Percentiles rank a stretch among this genome's conserved stretches.
Evolutionary conservation across 495 filamentous ascomycete species (phyloP).

Genomic region (Xylaria cubensis): DNA sequence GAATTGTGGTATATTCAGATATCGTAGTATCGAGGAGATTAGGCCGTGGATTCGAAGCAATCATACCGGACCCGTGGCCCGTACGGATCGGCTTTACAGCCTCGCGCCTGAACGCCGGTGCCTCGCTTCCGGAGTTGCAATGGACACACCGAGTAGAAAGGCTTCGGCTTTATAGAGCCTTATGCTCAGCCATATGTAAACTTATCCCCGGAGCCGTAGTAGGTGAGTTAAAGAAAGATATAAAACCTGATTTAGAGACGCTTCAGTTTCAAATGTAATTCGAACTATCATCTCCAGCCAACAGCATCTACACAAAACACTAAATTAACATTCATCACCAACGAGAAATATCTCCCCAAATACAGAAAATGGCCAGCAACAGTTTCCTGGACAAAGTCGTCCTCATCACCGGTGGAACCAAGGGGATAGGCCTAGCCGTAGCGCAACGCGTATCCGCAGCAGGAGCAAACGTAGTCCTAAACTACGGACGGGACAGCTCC

Average conservation of each 20-base stretch:
- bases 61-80: background rate
- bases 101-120: background rate
- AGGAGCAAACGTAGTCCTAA: conserved; percentile 68
- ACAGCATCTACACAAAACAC: background rate
- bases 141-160: background rate
- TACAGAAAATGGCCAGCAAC: conserved; percentile 5
- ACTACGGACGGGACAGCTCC: conserved; percentile 58
- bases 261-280: background rate
- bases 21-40: background rate
- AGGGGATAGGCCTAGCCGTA: conserved; percentile 68
- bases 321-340: background rate
- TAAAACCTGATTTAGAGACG: background rate
- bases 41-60: background rate
- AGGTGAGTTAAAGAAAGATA: background rate
- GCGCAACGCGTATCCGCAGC: conserved; percentile 58
- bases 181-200: background rate
- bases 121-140: conserved; percentile 5
- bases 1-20: background rate
- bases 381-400: conserved; percentile 63
- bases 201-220: background rate
- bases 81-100: conserved; percentile 1
- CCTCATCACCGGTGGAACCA: conserved; percentile 70
- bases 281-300: background rate
- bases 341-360: background rate
- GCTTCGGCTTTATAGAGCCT: background rate